Percentiles rank a stretch among this genome's conserved stretches.
Conservation (phyloP, 2,329 filamentous ascomycete genomes). For the Penicillium capsulatum region DNA sequence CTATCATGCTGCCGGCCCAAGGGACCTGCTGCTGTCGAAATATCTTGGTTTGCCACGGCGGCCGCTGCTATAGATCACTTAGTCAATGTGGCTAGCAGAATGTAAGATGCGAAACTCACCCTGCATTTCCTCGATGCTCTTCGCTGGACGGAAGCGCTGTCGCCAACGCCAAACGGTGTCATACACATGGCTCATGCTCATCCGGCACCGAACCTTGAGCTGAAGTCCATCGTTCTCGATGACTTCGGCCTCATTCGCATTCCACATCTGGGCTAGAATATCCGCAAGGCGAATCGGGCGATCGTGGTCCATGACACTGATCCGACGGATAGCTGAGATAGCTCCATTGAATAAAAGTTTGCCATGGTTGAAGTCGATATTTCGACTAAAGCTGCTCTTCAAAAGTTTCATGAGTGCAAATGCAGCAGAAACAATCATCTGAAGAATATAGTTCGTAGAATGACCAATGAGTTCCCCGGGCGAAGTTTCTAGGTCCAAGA, state of each 20-base stretch:
- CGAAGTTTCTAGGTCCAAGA: constrained; percentile 42
- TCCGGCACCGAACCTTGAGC: constrained; percentile 59
- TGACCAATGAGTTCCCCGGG: constrained; percentile 49
- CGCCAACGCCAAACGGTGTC: constrained; percentile 65
- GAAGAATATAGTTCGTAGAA: constrained; percentile 59
- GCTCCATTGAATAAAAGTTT: constrained; percentile 55
- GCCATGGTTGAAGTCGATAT: constrained; percentile 52
- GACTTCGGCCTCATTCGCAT: constrained; percentile 39
- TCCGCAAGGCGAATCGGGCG: constrained; percentile 60
- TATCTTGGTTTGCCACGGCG: constrained; percentile 36
- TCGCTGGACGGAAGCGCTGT: constrained; percentile 61
- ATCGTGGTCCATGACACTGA: constrained; percentile 60
- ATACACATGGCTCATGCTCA: constrained; percentile 63
- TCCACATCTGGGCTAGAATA: constrained; percentile 62
- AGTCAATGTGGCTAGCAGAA: neutral
- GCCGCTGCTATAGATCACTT: constrained; percentile 15
- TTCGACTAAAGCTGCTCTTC: constrained; percentile 57
- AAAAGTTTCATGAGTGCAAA: constrained; percentile 62
- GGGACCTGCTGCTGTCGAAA: constrained; percentile 25
- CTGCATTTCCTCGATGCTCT: constrained; percentile 59
- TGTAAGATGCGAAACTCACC: constrained; percentile 47
- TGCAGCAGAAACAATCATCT: constrained; percentile 61
- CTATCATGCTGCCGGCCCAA: constrained; percentile 29
- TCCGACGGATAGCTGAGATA: constrained; percentile 54
- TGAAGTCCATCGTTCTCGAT: constrained; percentile 46